These are phyloP conservation scores for Chrysanthemum makinoi DNA, from an alignment of 129 eudicot species.

Conservation along the genomic window DNA sequence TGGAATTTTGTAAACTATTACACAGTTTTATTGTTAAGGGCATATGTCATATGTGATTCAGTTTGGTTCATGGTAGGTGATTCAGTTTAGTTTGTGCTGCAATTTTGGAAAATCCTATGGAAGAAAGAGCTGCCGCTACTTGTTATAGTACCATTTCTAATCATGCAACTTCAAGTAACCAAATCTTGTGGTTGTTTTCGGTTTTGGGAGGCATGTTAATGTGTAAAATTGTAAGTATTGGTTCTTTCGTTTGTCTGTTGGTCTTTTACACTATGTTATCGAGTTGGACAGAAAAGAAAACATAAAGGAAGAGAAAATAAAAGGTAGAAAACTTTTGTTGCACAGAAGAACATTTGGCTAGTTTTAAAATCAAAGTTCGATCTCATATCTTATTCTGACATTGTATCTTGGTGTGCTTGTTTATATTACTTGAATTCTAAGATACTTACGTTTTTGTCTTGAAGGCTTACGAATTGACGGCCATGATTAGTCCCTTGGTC, in stretches of 20 bases:
- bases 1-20: background rate
- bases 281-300: background rate
- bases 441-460: slow-evolving; percentile 25
- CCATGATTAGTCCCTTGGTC: slow-evolving; percentile 45
- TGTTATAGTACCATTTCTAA: slow-evolving; percentile 29
- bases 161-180: slow-evolving; percentile 40
- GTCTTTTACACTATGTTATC: background rate
- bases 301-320: too few relatives aligned
- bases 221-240: slow-evolving; percentile 63
- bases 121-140: slow-evolving; percentile 11
- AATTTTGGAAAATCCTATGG: slow-evolving; percentile 8
- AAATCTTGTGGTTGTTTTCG: slow-evolving; percentile 49
- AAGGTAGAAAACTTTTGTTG: too few relatives aligned
- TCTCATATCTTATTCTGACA: too few relatives aligned
- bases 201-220: slow-evolving; percentile 59
- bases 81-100: slow-evolving; percentile 9
- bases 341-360: too few relatives aligned
- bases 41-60: slow-evolving; percentile 3
- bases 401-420: too few relatives aligned
- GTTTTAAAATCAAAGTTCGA: too few relatives aligned
- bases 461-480: slow-evolving; percentile 78
- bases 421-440: slow-evolving; percentile 7
- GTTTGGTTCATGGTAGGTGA: background rate
- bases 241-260: background rate
- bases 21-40: background rate